phyloP scores from a whole-genome alignment of 805 yeast genomes.

The Lipomyces starkeyi region DNA sequence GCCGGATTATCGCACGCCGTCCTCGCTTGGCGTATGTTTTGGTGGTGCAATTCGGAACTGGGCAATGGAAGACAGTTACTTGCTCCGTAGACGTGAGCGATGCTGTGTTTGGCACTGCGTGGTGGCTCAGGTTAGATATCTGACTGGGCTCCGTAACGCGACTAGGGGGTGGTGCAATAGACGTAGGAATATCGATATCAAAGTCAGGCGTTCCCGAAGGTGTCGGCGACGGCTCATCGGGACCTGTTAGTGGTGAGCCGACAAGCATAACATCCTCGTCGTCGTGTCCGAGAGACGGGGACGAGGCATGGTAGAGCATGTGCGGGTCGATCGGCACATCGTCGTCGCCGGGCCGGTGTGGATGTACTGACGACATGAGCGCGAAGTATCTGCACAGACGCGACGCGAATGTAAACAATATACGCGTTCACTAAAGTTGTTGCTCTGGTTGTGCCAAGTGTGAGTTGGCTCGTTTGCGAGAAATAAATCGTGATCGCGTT shows the following conservation, averaged over 20 bases:
- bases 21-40: constrained; percentile 37
- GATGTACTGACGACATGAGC: constrained; percentile 6
- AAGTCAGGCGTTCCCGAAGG: constrained; percentile 8
- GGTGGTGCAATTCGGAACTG: constrained; percentile 28
- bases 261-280: constrained; percentile 5
- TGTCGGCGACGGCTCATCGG: neutral
- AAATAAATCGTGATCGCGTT: constrained; percentile 1
- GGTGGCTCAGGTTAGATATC: neutral
- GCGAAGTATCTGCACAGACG: neutral
- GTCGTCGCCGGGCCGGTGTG: constrained; percentile 1
- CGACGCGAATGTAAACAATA: constrained; percentile 10
- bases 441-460: neutral
- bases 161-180: constrained; percentile 18
- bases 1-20: constrained; percentile 35
- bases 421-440: constrained; percentile 7
- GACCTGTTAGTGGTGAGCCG: neutral
- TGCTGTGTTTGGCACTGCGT: neutral
- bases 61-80: constrained; percentile 34
- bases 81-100: constrained; percentile 27
- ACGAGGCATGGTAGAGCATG: constrained; percentile 21
- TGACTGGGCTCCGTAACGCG: constrained; percentile 1
- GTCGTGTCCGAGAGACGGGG: constrained; percentile 9
- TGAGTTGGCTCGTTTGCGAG: neutral
- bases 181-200: constrained; percentile 18
- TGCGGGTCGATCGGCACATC: constrained; percentile 29